Base-by-base conservation (phyloP, 139 green algal genomes). In the Chlorella sp. region DNA sequence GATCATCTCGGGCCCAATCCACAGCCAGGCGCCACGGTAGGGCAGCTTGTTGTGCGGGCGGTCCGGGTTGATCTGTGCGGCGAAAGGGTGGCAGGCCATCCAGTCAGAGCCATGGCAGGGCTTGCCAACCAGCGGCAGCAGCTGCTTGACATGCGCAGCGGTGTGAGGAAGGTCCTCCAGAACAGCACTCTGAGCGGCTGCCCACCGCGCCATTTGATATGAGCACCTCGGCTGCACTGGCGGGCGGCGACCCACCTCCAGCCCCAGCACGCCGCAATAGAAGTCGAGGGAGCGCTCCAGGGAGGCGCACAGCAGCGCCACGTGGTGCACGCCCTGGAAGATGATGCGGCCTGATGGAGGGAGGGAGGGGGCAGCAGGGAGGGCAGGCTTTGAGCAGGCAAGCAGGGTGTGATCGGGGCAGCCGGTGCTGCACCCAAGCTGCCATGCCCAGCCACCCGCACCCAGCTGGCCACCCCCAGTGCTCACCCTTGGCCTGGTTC, bases 321-420 rank as follows among this genome's bases (percentile, higher is more conserved):
- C 94, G 75, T 98, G 96, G 86, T 98, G 96, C 32, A 98, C 89
- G 1, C 96, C 96, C 1, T 94, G 86, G 80, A 95, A 96, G 20
- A 82, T 73, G 20, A 97, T 74, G 62, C 78, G 65, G 17, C 80
- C 80, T 85, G 80, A 30, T 11, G 20, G 51, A 15, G 44, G 9
- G 9, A 16, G 6, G 44, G 9, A 51, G 44, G 44, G 6, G 44
- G 44, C 6, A 51, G 9, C 6, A 51, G 44, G n/a, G n/a, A n/a
- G n/a, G n/a, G n/a, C n/a, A n/a, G n/a, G n/a, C n/a, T n/a, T n/a
- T n/a, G n/a, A n/a, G n/a, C n/a, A n/a, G n/a, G n/a, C n/a, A n/a
- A n/a, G n/a, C n/a, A n/a, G n/a, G n/a, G n/a, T n/a, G n/a, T n/a
- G n/a, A n/a, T n/a, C n/a, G n/a, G n/a, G n/a, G n/a, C n/a, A n/a